These are phyloP conservation scores for Phyllostachys edulis DNA, from an alignment of 176 grass and related monocot species.

Conservation along the genomic window DNA sequence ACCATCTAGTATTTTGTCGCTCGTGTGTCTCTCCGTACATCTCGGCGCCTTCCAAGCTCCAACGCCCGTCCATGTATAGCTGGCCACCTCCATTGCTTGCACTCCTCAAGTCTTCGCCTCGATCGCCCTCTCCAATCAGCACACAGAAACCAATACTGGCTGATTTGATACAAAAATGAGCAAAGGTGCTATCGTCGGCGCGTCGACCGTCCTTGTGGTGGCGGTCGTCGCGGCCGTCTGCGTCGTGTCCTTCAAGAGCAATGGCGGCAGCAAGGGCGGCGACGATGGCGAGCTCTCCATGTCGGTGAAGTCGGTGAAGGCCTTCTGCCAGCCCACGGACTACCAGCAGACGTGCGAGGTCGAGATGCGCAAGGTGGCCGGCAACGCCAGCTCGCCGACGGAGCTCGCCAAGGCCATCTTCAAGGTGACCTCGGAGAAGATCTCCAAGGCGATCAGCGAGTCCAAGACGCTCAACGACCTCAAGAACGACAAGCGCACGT, in stretches of 20 bases:
- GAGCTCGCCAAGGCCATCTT: slow-evolving; percentile 65
- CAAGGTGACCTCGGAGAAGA: slow-evolving; percentile 47
- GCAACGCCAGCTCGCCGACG: slow-evolving; percentile 41
- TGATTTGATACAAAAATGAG: slow-evolving; percentile 18
- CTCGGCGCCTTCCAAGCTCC: not conserved
- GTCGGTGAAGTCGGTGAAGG: slow-evolving; percentile 58
- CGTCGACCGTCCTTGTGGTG: slow-evolving; percentile 56
- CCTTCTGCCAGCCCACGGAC: slow-evolving; percentile 68
- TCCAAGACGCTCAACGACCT: slow-evolving; percentile 51
- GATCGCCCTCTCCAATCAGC: not conserved
- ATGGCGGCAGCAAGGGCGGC: not conserved
- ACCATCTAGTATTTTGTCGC: not conserved
- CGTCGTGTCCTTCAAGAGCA: slow-evolving; percentile 52
- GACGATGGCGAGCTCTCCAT: slow-evolving; percentile 32
- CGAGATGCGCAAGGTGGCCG: slow-evolving; percentile 41
- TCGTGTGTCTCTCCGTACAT: not conserved
- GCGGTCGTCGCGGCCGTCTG: slow-evolving; percentile 67
- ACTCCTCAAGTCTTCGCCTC: not conserved
- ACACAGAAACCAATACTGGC: no score
- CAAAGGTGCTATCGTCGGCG: slow-evolving; percentile 52
- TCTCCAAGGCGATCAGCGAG: slow-evolving; percentile 54
- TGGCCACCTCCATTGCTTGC: no score
- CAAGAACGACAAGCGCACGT: slow-evolving; percentile 60
- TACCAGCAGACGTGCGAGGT: slow-evolving; percentile 72
- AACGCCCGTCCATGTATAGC: not conserved